Evolutionary conservation across 345 rosid genomes (phyloP).

Genomic region (Schrenkiella parvula): DNA sequence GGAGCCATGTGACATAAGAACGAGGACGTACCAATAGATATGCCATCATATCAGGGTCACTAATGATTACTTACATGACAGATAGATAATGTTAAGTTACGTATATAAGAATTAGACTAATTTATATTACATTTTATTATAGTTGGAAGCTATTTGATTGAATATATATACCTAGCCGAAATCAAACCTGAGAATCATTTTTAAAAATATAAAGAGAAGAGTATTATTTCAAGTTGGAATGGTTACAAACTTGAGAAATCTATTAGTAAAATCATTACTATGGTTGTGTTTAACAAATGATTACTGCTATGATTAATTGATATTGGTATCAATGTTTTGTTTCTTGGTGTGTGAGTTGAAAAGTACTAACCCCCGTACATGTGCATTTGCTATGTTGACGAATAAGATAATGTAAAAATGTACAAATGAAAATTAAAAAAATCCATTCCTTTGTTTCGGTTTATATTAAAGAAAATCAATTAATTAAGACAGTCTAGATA

Average conservation of each 20-base stretch:
- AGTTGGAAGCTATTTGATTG: background rate
- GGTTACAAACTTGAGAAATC: background rate
- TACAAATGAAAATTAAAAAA: no score
- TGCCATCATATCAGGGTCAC: conserved; percentile 13
- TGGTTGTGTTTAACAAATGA: background rate
- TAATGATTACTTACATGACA: background rate
- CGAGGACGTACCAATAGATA: conserved; percentile 5
- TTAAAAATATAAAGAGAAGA: background rate
- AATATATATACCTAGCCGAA: background rate
- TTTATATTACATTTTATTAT: background rate
- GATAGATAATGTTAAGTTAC: background rate
- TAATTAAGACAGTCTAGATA: background rate
- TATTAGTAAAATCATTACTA: background rate
- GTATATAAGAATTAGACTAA: background rate
- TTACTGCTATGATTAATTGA: background rate
- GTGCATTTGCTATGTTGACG: background rate
- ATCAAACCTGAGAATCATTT: background rate
- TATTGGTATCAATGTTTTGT: background rate
- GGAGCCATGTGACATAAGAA: conserved; percentile 6
- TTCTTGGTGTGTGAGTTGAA: background rate
- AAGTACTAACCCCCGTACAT: background rate
- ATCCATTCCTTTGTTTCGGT: background rate
- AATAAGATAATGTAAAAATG: background rate
- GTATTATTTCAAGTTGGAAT: background rate
- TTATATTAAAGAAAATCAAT: background rate